A percentile compares a stretch with the other conserved stretches of the same genome.
phyloP scores from a whole-genome alignment of 225 moss, liverwort and hornwort species.

The Bryoerythrophyllum caledonicum region DNA sequence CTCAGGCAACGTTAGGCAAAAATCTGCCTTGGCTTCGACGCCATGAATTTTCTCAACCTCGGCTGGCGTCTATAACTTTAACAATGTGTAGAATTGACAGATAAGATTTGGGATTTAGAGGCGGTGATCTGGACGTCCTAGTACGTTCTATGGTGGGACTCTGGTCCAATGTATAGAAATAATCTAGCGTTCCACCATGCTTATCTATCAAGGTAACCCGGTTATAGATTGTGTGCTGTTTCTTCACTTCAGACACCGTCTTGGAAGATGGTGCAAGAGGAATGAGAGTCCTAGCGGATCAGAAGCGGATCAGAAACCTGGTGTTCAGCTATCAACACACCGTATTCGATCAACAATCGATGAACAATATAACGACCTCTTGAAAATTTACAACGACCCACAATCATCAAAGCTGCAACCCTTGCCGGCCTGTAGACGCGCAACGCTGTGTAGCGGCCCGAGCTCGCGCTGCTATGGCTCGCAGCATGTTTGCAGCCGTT shows the following conservation, averaged over 20 bases:
- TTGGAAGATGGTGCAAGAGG: background rate
- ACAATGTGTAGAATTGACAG: background rate
- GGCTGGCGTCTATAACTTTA: background rate
- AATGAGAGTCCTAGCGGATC: too few relatives aligned
- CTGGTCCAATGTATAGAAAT: background rate
- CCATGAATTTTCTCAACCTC: background rate
- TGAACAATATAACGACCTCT: too few relatives aligned
- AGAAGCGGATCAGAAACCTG: too few relatives aligned
- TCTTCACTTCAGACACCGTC: background rate
- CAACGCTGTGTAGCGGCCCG: too few relatives aligned
- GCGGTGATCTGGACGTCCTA: background rate
- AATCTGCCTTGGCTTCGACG: conserved; percentile 18
- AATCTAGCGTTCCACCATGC: background rate
- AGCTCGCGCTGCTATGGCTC: too few relatives aligned
- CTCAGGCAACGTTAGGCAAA: conserved; percentile 10
- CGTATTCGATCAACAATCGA: too few relatives aligned
- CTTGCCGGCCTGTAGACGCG: too few relatives aligned
- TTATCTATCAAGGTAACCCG: background rate
- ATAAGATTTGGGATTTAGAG: background rate
- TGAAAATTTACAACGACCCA: too few relatives aligned
- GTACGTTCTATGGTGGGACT: background rate
- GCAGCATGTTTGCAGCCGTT: too few relatives aligned
- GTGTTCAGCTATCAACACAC: too few relatives aligned
- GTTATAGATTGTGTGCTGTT: background rate
- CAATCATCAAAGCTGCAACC: too few relatives aligned